Evolutionary conservation across 2,329 filamentous ascomycete genomes (phyloP).

Genomic region (Westerdykella ornata): DNA sequence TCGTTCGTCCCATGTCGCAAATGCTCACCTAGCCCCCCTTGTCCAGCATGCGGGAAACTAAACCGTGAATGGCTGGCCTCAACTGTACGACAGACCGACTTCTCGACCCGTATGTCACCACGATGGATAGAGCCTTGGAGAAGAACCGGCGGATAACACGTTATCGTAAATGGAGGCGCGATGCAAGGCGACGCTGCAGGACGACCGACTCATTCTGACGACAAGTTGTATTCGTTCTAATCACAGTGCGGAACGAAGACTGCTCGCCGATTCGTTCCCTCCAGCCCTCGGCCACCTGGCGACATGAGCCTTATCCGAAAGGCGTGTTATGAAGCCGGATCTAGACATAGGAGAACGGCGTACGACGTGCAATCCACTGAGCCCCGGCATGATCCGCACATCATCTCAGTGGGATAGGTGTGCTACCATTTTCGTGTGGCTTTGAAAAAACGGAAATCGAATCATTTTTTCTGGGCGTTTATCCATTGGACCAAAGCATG

Average conservation of each 20-base stretch:
- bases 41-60: constrained; percentile 17
- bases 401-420: neutral
- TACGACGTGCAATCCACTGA: neutral
- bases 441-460: neutral
- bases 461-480: neutral
- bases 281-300: too few species aligned
- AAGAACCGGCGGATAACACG: constrained; percentile 9
- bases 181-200: constrained; percentile 6
- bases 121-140: neutral
- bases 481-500: too few species aligned
- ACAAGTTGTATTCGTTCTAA: too few species aligned
- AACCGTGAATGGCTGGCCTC: constrained; percentile 10
- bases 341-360: neutral
- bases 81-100: constrained; percentile 30
- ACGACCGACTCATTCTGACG: neutral
- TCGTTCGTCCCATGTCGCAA: constrained; percentile 6
- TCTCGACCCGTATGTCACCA: constrained; percentile 9
- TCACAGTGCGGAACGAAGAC: too few species aligned
- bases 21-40: constrained; percentile 1
- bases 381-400: neutral
- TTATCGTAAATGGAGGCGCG: neutral
- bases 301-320: too few species aligned
- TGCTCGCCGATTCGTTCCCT: too few species aligned
- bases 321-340: neutral
- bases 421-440: neutral